Conservation (phyloP, 306 rosid species). For the Sesbania bispinosa region DNA sequence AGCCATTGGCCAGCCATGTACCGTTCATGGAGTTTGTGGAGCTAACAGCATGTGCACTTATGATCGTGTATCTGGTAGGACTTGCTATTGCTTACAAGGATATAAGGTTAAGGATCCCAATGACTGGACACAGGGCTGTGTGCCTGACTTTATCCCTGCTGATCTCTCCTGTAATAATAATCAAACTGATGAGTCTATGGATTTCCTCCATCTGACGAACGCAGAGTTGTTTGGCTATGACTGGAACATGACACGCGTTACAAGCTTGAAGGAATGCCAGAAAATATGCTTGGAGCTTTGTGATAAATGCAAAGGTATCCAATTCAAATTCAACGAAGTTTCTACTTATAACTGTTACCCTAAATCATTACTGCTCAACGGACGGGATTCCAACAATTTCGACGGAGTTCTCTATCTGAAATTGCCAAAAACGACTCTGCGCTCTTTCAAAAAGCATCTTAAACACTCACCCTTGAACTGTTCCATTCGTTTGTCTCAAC, state of each 20-base stretch:
- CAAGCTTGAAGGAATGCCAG: constrained; percentile 35
- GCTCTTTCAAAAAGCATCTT: no score
- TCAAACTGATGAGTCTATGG: not conserved
- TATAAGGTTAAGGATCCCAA: constrained; percentile 25
- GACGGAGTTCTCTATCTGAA: constrained; percentile 35
- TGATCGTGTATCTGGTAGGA: constrained; percentile 33
- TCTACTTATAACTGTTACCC: constrained; percentile 37
- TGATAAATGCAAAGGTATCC: constrained; percentile 46
- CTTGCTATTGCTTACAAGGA: constrained; percentile 50
- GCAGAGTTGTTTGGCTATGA: constrained; percentile 62
- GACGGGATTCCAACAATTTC: constrained; percentile 31
- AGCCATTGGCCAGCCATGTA: constrained; percentile 37
- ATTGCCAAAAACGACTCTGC: constrained; percentile 24
- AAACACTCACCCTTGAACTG: constrained; percentile 24
- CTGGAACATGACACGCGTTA: not conserved
- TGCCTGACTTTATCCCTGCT: constrained; percentile 27
- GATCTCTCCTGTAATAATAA: constrained; percentile 17
- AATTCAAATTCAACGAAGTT: constrained; percentile 8
- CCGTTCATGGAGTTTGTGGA: constrained; percentile 56
- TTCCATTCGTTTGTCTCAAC: not conserved
- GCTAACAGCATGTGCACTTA: constrained; percentile 46
- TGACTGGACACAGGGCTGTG: constrained; percentile 56
- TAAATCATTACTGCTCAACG: constrained; percentile 37
- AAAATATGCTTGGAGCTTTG: constrained; percentile 38
- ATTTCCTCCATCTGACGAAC: constrained; percentile 41